Percentiles rank a stretch among this genome's conserved stretches.
phyloP scores from a whole-genome alignment of 257 asterid genomes.

The Agastache rugosa region DNA sequence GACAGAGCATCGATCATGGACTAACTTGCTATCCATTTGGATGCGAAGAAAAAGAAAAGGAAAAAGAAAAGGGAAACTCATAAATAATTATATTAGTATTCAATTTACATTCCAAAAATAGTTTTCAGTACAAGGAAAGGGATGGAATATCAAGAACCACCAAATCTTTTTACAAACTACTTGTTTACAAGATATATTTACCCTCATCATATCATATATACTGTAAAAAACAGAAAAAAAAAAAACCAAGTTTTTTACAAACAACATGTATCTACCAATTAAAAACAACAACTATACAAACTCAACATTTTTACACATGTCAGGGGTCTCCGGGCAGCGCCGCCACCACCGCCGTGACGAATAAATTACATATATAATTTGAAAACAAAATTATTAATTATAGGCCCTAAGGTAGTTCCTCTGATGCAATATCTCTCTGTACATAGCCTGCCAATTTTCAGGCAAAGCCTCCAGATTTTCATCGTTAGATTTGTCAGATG shows the following conservation, averaged over 20 bases:
- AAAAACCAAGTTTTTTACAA: too few relatives aligned
- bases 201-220: too few relatives aligned
- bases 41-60: too few relatives aligned
- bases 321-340: not conserved
- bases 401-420: conserved; percentile 50
- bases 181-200: too few relatives aligned
- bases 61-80: too few relatives aligned
- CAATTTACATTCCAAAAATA: not conserved
- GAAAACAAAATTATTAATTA: too few relatives aligned
- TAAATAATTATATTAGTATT: too few relatives aligned
- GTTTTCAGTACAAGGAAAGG: not conserved
- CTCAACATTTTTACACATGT: not conserved
- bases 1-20: too few relatives aligned
- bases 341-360: too few relatives aligned
- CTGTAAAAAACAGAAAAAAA: too few relatives aligned
- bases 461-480: conserved; percentile 73
- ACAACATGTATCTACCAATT: not conserved
- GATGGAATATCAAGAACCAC: too few relatives aligned
- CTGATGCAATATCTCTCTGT: conserved; percentile 63
- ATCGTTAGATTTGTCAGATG: not conserved
- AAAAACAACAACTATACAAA: not conserved
- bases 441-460: conserved; percentile 76
- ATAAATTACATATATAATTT: not conserved
- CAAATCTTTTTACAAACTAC: not conserved
- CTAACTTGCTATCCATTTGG: too few relatives aligned